Conservation (phyloP, 108 stramenopile species). For the Cyclostephanos invisitatus region DNA sequence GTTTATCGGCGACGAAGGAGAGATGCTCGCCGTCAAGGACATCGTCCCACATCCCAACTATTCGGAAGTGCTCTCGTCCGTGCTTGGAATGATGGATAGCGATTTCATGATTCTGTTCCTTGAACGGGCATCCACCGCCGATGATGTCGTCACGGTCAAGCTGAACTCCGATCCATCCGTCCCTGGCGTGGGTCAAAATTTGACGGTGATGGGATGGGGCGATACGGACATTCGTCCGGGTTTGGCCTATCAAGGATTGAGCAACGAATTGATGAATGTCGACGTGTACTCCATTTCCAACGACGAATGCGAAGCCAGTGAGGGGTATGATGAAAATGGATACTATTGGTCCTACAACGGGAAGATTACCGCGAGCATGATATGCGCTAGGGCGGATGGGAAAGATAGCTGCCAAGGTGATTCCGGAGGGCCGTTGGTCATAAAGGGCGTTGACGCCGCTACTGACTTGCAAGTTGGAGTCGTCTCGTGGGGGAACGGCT, state of each 20-base stretch:
- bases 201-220: slow-evolving; percentile 65
- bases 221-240: slow-evolving; percentile 8
- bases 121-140: not conserved
- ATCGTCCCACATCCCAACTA: slow-evolving; percentile 21
- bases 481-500: slow-evolving; percentile 36
- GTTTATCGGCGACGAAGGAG: slow-evolving; percentile 3
- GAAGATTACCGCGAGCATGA: slow-evolving; percentile 29
- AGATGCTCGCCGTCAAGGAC: not conserved
- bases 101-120: slow-evolving; percentile 36
- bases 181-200: slow-evolving; percentile 27
- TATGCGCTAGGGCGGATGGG: slow-evolving; percentile 28
- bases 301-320: slow-evolving; percentile 42
- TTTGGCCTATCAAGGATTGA: not conserved
- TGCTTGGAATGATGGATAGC: not conserved
- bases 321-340: slow-evolving; percentile 1
- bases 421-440: slow-evolving; percentile 45
- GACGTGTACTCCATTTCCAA: slow-evolving; percentile 35
- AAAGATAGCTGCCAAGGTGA: slow-evolving; percentile 39
- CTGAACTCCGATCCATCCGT: slow-evolving; percentile 41
- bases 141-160: slow-evolving; percentile 7
- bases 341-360: slow-evolving; percentile 21
- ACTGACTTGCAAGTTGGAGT: slow-evolving; percentile 44
- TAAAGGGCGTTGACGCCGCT: slow-evolving; percentile 14
- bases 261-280: slow-evolving; percentile 19
- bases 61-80: not conserved